These are phyloP conservation scores for Hysterium pulicare DNA, from an alignment of 2,329 filamentous ascomycete species.

Conservation along the genomic window DNA sequence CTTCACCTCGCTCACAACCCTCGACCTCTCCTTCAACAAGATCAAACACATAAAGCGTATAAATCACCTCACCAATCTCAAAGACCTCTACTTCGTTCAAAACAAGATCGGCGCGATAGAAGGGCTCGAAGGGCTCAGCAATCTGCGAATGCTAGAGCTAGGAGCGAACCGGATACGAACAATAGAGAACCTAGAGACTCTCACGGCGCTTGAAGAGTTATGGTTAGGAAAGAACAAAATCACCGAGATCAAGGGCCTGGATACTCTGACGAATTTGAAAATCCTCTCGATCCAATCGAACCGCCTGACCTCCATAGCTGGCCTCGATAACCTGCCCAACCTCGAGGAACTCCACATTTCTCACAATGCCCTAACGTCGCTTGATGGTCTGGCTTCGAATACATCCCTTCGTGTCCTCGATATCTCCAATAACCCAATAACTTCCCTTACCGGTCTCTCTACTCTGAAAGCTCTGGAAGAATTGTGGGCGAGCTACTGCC, in stretches of 20 bases:
- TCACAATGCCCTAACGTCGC: slow-evolving; percentile 80
- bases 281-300: slow-evolving; percentile 96
- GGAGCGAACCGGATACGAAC: slow-evolving; percentile 90
- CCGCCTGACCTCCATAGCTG: slow-evolving; percentile 74
- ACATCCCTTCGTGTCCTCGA: slow-evolving; percentile 70
- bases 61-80: slow-evolving; percentile 70
- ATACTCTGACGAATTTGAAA: slow-evolving; percentile 71
- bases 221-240: slow-evolving; percentile 99
- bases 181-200: slow-evolving; percentile 76
- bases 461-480: slow-evolving; percentile 74
- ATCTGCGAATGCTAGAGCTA: slow-evolving; percentile 80
- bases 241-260: slow-evolving; percentile 72
- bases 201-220: slow-evolving; percentile 77
- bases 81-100: slow-evolving; percentile 86
- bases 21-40: slow-evolving; percentile 98
- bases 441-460: slow-evolving; percentile 68
- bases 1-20: slow-evolving; percentile 68
- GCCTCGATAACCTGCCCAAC: slow-evolving; percentile 67
- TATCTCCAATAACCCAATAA: slow-evolving; percentile 82
- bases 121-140: slow-evolving; percentile 69
- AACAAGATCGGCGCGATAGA: slow-evolving; percentile 92
- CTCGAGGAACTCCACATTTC: slow-evolving; percentile 95
- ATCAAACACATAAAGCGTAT: slow-evolving; percentile 97
- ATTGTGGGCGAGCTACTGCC: slow-evolving; percentile 91
- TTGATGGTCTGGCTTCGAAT: slow-evolving; percentile 61